A percentile compares a stretch with the other conserved stretches of the same genome.
Conservation (phyloP, 2,329 filamentous ascomycete genomes). For the Colletotrichum trifolii region DNA sequence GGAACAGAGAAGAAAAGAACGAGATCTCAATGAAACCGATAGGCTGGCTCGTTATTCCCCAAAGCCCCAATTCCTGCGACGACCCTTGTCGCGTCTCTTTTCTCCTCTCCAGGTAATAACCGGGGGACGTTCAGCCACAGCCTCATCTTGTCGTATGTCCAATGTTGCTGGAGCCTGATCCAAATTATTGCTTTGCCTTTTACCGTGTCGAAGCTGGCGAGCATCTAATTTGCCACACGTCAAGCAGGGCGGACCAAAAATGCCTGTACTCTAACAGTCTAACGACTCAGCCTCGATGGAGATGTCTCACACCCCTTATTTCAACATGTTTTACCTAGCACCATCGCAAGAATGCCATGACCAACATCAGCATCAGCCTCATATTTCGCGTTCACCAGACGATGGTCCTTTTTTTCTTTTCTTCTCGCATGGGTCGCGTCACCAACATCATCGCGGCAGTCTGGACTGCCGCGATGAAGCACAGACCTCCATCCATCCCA, state of each 20-base stretch:
- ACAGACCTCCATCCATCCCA: not conserved
- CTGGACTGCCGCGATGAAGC: not conserved
- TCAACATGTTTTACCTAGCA: no score
- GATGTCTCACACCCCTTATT: not conserved
- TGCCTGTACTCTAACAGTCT: not conserved
- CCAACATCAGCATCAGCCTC: not conserved
- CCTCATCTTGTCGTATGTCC: no score
- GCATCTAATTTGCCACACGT: constrained; percentile 25
- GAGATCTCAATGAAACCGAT: constrained; percentile 22
- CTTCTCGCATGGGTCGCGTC: not conserved
- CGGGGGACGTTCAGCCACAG: no score
- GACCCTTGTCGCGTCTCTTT: not conserved
- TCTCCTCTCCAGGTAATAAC: not conserved
- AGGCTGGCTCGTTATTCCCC: constrained; percentile 7
- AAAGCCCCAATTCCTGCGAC: not conserved
- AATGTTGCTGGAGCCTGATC: not conserved
- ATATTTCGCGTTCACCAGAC: not conserved
- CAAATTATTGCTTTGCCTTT: not conserved
- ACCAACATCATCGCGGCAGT: not conserved
- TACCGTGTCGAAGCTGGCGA: not conserved
- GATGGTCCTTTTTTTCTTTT: not conserved
- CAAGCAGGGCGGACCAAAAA: constrained; percentile 11
- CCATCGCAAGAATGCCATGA: not conserved
- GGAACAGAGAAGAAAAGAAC: not conserved
- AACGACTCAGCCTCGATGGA: not conserved